These are phyloP conservation scores for Ottelia alismoides DNA, from an alignment of 106 monocot genomes.

Conservation along the genomic window DNA sequence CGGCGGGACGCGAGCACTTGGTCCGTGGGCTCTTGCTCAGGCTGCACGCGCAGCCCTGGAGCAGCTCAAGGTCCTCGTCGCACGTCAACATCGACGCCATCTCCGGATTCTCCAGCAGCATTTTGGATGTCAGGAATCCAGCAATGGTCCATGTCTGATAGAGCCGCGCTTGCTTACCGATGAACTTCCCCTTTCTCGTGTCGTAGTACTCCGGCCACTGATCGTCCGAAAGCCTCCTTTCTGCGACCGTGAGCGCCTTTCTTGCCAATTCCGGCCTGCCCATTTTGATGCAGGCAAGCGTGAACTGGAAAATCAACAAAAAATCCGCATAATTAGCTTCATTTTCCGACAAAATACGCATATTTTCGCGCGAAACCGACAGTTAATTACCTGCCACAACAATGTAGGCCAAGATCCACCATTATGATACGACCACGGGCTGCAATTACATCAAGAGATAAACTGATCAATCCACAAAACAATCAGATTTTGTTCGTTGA, in stretches of 20 bases:
- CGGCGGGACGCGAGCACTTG: conserved; percentile 47
- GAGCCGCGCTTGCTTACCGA: too few relatives aligned
- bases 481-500: too few relatives aligned
- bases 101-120: conserved; percentile 66
- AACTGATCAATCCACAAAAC: background rate
- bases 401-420: conserved; percentile 91
- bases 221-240: conserved; percentile 54
- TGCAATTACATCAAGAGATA: conserved; percentile 21
- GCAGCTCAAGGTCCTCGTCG: conserved; percentile 76
- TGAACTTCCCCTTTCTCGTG: conserved; percentile 53
- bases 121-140: conserved; percentile 58
- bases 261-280: conserved; percentile 59
- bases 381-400: conserved; percentile 60
- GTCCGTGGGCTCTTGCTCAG: conserved; percentile 29
- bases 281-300: conserved; percentile 85
- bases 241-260: conserved; percentile 49
- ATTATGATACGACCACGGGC: too few relatives aligned
- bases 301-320: conserved; percentile 38
- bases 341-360: too few relatives aligned
- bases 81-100: conserved; percentile 62
- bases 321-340: too few relatives aligned
- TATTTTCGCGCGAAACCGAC: background rate
- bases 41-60: conserved; percentile 70
- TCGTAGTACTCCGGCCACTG: conserved; percentile 90
- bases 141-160: conserved; percentile 89